Base-by-base conservation (phyloP, 2,329 filamentous ascomycete species). In the Rhinocladiella mackenziei region DNA sequence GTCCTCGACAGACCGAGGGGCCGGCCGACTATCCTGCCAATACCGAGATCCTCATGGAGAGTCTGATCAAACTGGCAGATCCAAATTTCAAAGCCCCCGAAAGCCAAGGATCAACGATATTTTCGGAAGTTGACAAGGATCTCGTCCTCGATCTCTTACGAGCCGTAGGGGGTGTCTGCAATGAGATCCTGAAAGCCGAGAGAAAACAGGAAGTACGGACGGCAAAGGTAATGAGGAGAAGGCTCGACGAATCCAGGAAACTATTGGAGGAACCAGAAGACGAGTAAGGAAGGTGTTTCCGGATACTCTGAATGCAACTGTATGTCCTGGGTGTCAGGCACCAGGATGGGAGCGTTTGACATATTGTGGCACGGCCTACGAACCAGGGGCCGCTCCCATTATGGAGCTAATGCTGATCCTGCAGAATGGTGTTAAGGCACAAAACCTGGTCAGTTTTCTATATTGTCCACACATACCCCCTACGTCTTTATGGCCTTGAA, bases 171-270 rank as follows among this genome's bases (percentile, higher is more conserved):
- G 63, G 66, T 40, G 73, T 78, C 4, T 76, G 74, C 80, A 48
- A 75, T 77, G 57, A 57, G 60, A 18, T 65, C 62, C 67, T 53
- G 66, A 75, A 45, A 73, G 73, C 56, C 37, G 70, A 78, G 54
- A 80, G 80, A 64, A 72, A 82, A 48, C 70, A 81, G 46, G 72
- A 80, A 51, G 26, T 69, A 76, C 35, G 81, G 84, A 45, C 76
- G 74, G 55, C 48, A 37, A 73, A 81, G 42, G 72, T 83, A 47
- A 80, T 85, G 63, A 73, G 87, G 48, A 72, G 84, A 51, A 75
- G 84, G 54, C 74, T 95, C 38, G 86, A 94, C 54, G 78, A 80
- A 39, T 89, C 88, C 4, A 79, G 81, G 48, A 74, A 78, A 39
- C 76, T 86, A 3, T 70, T 94, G 20, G 86, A 91, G 54, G 86